These are phyloP conservation scores for Daldinia caldariorum DNA, from an alignment of 495 filamentous ascomycete genomes.

Conservation along the genomic window DNA sequence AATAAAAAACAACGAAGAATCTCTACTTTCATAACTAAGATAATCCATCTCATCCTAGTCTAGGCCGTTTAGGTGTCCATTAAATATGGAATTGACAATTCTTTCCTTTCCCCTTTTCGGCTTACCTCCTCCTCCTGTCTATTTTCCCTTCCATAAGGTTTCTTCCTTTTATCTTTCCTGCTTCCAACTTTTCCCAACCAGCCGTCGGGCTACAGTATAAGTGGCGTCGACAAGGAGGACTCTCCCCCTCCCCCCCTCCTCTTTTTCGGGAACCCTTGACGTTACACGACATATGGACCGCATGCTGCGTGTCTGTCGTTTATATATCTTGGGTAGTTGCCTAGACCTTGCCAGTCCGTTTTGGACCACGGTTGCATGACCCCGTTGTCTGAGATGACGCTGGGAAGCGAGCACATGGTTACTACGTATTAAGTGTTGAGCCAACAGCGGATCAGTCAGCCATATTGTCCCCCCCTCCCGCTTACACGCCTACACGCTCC, in stretches of 20 bases:
- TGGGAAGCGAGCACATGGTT: constrained; percentile 40
- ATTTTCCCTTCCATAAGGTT: constrained; percentile 23
- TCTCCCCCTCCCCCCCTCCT: too few relatives aligned
- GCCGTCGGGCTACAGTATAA: constrained; percentile 12
- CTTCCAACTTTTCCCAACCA: constrained; percentile 8
- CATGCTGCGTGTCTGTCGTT: constrained; percentile 43
- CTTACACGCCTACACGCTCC: not conserved
- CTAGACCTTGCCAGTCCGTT: constrained; percentile 37
- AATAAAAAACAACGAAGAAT: constrained; percentile 17
- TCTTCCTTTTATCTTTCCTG: constrained; percentile 2
- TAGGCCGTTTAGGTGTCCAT: constrained; percentile 31
- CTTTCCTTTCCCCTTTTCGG: constrained; percentile 31
- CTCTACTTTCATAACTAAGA: constrained; percentile 12
- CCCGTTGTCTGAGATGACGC: constrained; percentile 44
- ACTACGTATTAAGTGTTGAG: constrained; percentile 11
- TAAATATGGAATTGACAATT: constrained; percentile 19
- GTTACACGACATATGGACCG: constrained; percentile 41
- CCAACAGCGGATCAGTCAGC: constrained; percentile 27
- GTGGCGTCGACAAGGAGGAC: constrained; percentile 25
- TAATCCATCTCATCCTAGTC: constrained; percentile 31
- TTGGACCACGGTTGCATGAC: constrained; percentile 43
- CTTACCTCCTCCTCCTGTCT: constrained; percentile 17
- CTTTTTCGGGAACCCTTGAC: constrained; percentile 39
- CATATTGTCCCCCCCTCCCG: constrained; percentile 16
- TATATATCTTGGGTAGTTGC: constrained; percentile 36